These are phyloP conservation scores for Penicillium sp. DNA, from an alignment of 2,329 filamentous ascomycete species.

Conservation along the genomic window DNA sequence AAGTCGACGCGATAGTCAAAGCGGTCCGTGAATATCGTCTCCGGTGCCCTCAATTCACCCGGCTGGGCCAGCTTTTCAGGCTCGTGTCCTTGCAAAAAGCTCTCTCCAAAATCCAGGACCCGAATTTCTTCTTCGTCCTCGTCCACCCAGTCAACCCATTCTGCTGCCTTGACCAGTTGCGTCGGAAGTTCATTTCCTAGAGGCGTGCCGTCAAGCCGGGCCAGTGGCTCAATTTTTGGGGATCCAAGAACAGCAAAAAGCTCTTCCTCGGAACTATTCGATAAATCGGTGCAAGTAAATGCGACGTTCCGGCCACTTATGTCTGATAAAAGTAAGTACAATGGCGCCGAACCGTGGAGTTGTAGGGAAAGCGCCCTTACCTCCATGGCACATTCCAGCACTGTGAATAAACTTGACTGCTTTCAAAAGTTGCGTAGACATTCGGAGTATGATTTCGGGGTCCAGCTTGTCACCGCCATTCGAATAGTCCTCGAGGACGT, in stretches of 20 bases:
- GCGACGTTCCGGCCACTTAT: constrained; percentile 28
- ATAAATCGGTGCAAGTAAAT: constrained; percentile 21
- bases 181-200: constrained; percentile 19
- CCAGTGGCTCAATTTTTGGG: constrained; percentile 17
- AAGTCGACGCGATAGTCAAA: constrained; percentile 33
- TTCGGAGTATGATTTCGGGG: constrained; percentile 22
- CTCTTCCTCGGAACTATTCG: constrained; percentile 11
- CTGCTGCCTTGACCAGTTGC: constrained; percentile 23
- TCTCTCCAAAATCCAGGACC: constrained; percentile 24
- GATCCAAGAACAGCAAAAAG: constrained; percentile 18
- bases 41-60: constrained; percentile 25
- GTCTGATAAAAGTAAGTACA: constrained; percentile 18
- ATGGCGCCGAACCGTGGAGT: not conserved
- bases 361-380: constrained; percentile 25
- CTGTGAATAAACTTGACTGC: constrained; percentile 27
- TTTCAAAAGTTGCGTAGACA: constrained; percentile 26
- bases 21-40: constrained; percentile 28
- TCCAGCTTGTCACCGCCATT: constrained; percentile 18
- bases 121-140: constrained; percentile 25
- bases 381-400: constrained; percentile 29
- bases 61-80: constrained; percentile 22
- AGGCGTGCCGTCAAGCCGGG: constrained; percentile 19
- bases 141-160: constrained; percentile 24
- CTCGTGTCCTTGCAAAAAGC: constrained; percentile 20
- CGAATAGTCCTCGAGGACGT: constrained; percentile 22